Evolutionary conservation across 192 early-diverging fungal species (phyloP).

Genomic region (Backusella psychrophila): DNA sequence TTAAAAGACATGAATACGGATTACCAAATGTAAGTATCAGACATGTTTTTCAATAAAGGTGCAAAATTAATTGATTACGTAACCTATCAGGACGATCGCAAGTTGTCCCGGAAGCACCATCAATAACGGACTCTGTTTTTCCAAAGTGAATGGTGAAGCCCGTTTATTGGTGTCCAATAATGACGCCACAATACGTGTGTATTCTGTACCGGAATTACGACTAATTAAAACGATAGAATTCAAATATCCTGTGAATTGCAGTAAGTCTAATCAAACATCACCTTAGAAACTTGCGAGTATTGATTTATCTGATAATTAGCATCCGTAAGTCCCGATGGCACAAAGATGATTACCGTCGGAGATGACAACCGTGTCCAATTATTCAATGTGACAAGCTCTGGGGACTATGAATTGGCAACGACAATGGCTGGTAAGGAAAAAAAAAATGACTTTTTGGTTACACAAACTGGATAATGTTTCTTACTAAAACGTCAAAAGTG

Average conservation of each 20-base stretch:
- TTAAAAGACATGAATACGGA: slow-evolving; percentile 62
- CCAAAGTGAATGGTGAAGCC: slow-evolving; percentile 52
- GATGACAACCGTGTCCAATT: slow-evolving; percentile 86
- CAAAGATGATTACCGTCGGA: slow-evolving; percentile 89
- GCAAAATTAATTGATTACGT: neutral
- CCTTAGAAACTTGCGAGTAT: neutral
- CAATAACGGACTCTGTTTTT: slow-evolving; percentile 84
- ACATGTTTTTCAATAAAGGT: neutral
- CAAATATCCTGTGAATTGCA: slow-evolving; percentile 89
- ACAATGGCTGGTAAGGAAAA: slow-evolving; percentile 63
- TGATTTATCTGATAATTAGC: slow-evolving; percentile 36
- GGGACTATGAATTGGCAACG: slow-evolving; percentile 67
- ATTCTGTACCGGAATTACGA: slow-evolving; percentile 76
- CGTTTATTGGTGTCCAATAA: slow-evolving; percentile 91
- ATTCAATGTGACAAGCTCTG: slow-evolving; percentile 71
- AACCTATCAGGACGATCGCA: slow-evolving; percentile 36
- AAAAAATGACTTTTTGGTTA: neutral
- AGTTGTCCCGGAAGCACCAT: slow-evolving; percentile 69
- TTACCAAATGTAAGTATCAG: slow-evolving; percentile 44
- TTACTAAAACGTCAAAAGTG: slow-evolving; percentile 35
- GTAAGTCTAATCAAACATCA: slow-evolving; percentile 18
- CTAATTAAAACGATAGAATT: slow-evolving; percentile 75
- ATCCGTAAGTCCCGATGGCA: slow-evolving; percentile 89
- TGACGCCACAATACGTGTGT: slow-evolving; percentile 90
- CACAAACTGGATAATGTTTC: neutral